A percentile compares a stretch with the other conserved stretches of the same genome.
These are phyloP conservation scores for Fusarium albidum DNA, from an alignment of 2,329 filamentous ascomycete species.

Conservation along the genomic window DNA sequence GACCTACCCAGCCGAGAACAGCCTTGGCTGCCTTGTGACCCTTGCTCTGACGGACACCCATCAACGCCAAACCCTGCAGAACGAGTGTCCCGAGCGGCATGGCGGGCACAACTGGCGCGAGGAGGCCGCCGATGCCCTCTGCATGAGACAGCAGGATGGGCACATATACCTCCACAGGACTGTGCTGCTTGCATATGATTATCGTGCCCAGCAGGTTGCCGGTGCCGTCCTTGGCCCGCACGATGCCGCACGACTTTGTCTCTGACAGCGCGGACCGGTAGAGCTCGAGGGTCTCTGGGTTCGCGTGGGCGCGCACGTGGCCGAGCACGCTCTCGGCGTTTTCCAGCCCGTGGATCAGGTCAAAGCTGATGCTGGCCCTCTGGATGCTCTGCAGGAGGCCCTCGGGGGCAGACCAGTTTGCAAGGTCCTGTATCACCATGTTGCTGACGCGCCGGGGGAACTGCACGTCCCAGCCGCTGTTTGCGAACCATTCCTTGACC, in stretches of 20 bases:
- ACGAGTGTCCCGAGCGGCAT: slow-evolving; percentile 74
- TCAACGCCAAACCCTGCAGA: slow-evolving; percentile 77
- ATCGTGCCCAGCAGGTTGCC: slow-evolving; percentile 79
- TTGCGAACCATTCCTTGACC: slow-evolving; percentile 83
- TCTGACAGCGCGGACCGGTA: slow-evolving; percentile 80
- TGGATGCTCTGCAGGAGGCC: slow-evolving; percentile 78
- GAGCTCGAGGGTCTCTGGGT: slow-evolving; percentile 81
- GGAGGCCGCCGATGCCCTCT: slow-evolving; percentile 74
- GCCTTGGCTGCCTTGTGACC: slow-evolving; percentile 76
- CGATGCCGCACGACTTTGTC: slow-evolving; percentile 78
- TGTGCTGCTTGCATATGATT: slow-evolving; percentile 78
- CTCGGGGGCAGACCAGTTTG: slow-evolving; percentile 77
- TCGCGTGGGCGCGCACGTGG: slow-evolving; percentile 76
- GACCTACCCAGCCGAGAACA: slow-evolving; percentile 79
- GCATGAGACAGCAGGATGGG: slow-evolving; percentile 71
- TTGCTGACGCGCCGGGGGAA: slow-evolving; percentile 67
- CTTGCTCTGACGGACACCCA: slow-evolving; percentile 85
- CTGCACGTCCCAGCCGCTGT: slow-evolving; percentile 83
- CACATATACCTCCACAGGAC: slow-evolving; percentile 72
- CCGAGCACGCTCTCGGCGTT: slow-evolving; percentile 77
- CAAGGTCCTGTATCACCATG: slow-evolving; percentile 77
- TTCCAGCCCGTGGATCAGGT: slow-evolving; percentile 82
- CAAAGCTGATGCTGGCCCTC: slow-evolving; percentile 78
- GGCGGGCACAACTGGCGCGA: slow-evolving; percentile 79
- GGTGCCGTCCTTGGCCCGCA: slow-evolving; percentile 76